These are phyloP conservation scores for Cryptococcus sp. DNA, from an alignment of 1,284 basidiomycete genomes.

Conservation along the genomic window DNA sequence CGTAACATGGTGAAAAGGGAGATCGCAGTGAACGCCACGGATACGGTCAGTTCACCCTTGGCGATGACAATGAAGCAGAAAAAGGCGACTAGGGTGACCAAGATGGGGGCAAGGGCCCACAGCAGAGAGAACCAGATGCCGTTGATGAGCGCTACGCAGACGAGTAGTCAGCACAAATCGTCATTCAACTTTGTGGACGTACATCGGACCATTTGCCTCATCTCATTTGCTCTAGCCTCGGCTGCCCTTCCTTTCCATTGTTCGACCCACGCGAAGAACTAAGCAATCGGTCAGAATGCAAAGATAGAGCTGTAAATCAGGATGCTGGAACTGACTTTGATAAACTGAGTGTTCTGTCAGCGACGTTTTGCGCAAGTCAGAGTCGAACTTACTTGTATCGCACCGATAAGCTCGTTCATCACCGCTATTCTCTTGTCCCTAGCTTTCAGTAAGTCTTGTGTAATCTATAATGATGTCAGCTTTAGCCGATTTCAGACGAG, in stretches of 20 bases:
- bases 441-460: conserved; percentile 70
- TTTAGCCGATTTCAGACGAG: not conserved
- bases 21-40: conserved; percentile 54
- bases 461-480: conserved; percentile 60
- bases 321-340: conserved; percentile 27
- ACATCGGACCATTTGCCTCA: conserved; percentile 46
- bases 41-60: conserved; percentile 52
- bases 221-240: conserved; percentile 46
- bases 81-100: conserved; percentile 53
- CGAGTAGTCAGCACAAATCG: conserved; percentile 5
- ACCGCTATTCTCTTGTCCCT: conserved; percentile 83
- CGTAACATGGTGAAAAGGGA: conserved; percentile 55
- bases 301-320: conserved; percentile 41
- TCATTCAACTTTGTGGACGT: conserved; percentile 4
- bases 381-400: conserved; percentile 45
- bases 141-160: conserved; percentile 37
- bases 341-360: conserved; percentile 17
- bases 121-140: conserved; percentile 36
- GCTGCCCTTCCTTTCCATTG: conserved; percentile 50
- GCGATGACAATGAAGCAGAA: conserved; percentile 53
- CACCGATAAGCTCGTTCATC: conserved; percentile 79
- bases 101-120: conserved; percentile 46
- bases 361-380: too few relatives aligned
- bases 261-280: conserved; percentile 54
- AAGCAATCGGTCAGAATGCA: not conserved